Base-by-base conservation (phyloP, 129 eudicot genomes). In the Ambrosia trifida region DNA sequence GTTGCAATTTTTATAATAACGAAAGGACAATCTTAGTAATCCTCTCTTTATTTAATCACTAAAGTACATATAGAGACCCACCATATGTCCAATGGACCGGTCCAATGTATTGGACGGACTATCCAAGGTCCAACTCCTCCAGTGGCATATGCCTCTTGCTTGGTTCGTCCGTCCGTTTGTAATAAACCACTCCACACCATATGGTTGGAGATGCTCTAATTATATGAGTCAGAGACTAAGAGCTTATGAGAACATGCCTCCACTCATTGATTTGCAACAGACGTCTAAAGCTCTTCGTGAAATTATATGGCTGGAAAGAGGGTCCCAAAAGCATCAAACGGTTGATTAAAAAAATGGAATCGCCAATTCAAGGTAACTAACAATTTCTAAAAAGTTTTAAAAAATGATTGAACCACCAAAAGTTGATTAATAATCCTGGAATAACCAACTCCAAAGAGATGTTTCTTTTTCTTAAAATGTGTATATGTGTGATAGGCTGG, bases 241-340 rank as follows among this genome's bases (percentile, higher is more conserved):
- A 13, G 11, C 14, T 60, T 24, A 60, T n/a, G 43, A 14, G 43
- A 60, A 32, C 66, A 60, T 31, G 18, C 41, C 4, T 11, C n/a
- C 6, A 30, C 7, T 7, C 11, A 18, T 32, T 60, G 43, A 32
- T 60, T 17, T 60, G 16, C 44, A 31, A 32, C 20, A 60, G 4
- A 32, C 11, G 5, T 60, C 66, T 60, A 30, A 60, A 60, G 43
- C 12, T 31, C 12, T 60, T 33, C 45, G 13, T 32, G 24, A 33
- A 16, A 61, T 33, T 14, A 35, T 32, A 32, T n/a, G 19, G 66
- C 66, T 61, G 45, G 66, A 61, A 61, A 61, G 45, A 31, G 66
- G 66, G 33, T 32, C 43, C 13, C 33, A 4, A 60, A 32, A 33
- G 45, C 13, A 58, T 11, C 64, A 30, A 24, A 30, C 14, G 18